These are phyloP conservation scores for Comarum palustre DNA, from an alignment of 306 rosid species.

Conservation along the genomic window DNA sequence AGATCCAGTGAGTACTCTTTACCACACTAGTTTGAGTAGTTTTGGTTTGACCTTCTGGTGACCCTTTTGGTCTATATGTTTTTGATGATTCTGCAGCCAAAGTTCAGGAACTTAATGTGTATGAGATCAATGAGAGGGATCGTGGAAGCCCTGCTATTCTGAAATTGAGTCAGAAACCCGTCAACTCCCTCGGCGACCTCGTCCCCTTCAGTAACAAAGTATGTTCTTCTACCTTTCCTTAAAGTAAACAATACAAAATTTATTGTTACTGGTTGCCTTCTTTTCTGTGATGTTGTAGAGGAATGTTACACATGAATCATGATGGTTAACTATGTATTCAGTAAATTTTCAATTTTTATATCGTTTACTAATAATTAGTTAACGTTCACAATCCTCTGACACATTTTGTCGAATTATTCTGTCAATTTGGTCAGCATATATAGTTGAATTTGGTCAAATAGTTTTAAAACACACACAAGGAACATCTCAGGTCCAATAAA, in stretches of 20 bases:
- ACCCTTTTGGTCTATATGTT: background rate
- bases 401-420: background rate
- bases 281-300: too few species aligned
- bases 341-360: background rate
- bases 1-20: constrained; percentile 14
- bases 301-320: too few species aligned
- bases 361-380: background rate
- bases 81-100: constrained; percentile 16
- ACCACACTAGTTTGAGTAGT: background rate
- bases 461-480: background rate
- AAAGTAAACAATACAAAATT: background rate
- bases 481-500: background rate
- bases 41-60: too few species aligned
- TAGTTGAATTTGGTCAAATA: background rate
- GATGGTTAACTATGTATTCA: background rate
- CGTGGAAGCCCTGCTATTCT: constrained; percentile 35
- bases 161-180: constrained; percentile 29
- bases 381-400: background rate
- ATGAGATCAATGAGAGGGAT: constrained; percentile 39
- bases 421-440: background rate
- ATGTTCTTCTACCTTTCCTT: background rate
- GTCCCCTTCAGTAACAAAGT: constrained; percentile 34
- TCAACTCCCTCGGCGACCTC: constrained; percentile 38
- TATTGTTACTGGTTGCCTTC: background rate
- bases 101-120: constrained; percentile 32